Conservation (phyloP, 352 stramenopile species). For the Globisporangium lucens region DNA sequence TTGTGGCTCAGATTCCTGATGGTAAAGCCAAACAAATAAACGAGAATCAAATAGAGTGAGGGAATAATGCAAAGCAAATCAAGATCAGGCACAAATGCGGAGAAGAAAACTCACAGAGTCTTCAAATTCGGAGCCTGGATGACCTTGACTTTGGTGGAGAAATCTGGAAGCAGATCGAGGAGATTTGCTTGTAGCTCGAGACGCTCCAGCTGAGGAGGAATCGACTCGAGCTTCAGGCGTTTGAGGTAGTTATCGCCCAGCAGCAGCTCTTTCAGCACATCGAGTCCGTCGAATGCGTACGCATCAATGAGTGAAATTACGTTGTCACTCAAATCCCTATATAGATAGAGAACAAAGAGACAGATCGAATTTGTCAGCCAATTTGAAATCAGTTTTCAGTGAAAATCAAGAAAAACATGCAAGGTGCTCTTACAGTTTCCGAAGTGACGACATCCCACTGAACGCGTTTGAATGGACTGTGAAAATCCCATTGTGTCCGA, state of each 20-base stretch:
- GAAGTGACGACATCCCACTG: slow-evolving; percentile 46
- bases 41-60: background rate
- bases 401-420: background rate
- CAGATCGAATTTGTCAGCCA: background rate
- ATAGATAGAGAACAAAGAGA: background rate
- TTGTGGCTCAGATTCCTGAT: slow-evolving; percentile 64
- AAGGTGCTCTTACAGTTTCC: slow-evolving; percentile 37
- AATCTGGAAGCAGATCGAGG: slow-evolving; percentile 51
- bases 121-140: slow-evolving; percentile 31
- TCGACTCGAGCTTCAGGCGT: slow-evolving; percentile 31
- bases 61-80: background rate
- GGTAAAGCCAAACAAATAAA: background rate
- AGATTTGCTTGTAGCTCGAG: slow-evolving; percentile 55
- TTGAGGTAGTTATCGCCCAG: slow-evolving; percentile 52
- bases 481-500: slow-evolving; percentile 61
- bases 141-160: slow-evolving; percentile 17
- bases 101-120: slow-evolving; percentile 38
- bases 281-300: slow-evolving; percentile 45
- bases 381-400: background rate
- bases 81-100: background rate
- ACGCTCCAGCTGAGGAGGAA: slow-evolving; percentile 37
- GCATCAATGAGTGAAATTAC: slow-evolving; percentile 58
- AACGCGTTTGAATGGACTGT: slow-evolving; percentile 53
- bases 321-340: slow-evolving; percentile 65
- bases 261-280: slow-evolving; percentile 36